Base-by-base conservation (phyloP, 2,329 filamentous ascomycete species). In the Aspergillus spinulosporus region DNA sequence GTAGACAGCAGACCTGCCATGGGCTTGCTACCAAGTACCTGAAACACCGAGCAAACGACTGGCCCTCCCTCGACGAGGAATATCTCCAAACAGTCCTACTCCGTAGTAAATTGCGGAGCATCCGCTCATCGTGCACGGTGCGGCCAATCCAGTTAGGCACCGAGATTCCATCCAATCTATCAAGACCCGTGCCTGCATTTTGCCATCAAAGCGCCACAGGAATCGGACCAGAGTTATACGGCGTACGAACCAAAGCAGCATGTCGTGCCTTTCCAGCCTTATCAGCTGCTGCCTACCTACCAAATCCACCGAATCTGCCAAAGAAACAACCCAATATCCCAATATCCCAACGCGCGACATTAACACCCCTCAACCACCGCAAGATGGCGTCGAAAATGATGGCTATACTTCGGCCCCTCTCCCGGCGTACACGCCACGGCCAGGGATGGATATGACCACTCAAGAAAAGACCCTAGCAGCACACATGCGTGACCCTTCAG, bases 401-500 rank as follows among this genome's bases (percentile, higher is more conserved):
- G 69, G 68, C 52, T 75, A 72, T 66, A 57, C 39, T 62, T 43
- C 66, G 65, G 64, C 66, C 39, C 74, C 74, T 8, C 69, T 75
- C 46, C 74, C 74, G 42, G 68, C 71, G 54, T 77, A 77, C 60
- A 76, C 74, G 1, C 68, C 72, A 3, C 72, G 70, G 1, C 73
- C 74, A 5, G 37, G 37, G 4, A 61, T 69, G 39, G 39, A 14
- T 5, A 62, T 70, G 58, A 74, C 67, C 59, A 62, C 72, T 21
- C 65, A 71, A 45, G 74, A 77, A 56, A 77, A 76, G 59, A 76
- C 72, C 0, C 65, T 76, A 7, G 67, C 70, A 56, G 61, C 64
- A 3, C 72, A 72, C 54, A 62, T 69, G 55, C 68, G 66, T 15
- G 68, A 73, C 48, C 63, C 66, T 11, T 54, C 67, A 1, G 52